Conservation (phyloP, 345 rosid species). For the Populus alba region DNA sequence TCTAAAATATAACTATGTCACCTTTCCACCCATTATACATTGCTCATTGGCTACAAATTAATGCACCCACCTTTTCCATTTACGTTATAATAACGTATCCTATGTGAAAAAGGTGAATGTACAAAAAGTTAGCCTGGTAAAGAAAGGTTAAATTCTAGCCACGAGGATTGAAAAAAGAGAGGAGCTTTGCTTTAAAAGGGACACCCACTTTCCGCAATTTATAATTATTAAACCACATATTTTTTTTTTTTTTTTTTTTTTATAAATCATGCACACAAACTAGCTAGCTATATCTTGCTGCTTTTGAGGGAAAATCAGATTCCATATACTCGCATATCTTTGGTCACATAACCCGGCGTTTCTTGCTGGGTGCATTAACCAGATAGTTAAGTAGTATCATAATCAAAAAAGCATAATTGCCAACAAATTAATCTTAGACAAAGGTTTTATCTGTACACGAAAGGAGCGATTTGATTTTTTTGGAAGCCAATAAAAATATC, state of each 20-base stretch:
- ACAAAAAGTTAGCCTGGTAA: constrained; percentile 12
- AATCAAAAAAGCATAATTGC: constrained; percentile 13
- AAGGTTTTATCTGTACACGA: constrained; percentile 11
- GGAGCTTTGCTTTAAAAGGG: constrained; percentile 58
- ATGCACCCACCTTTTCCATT: neutral
- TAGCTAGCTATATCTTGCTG: constrained; percentile 42
- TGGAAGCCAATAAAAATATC: too few species aligned
- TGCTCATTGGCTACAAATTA: neutral
- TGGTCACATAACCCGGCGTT: constrained; percentile 8
- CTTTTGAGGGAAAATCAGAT: constrained; percentile 60
- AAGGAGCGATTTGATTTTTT: neutral
- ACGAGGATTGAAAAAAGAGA: constrained; percentile 32
- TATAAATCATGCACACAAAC: constrained; percentile 30
- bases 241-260: constrained; percentile 9
- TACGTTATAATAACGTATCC: neutral
- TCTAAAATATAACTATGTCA: too few species aligned
- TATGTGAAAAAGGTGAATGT: constrained; percentile 1
- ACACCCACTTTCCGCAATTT: constrained; percentile 74
- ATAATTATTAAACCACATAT: constrained; percentile 18
- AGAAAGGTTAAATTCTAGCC: constrained; percentile 12
- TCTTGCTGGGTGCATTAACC: constrained; percentile 23
- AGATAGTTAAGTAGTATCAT: constrained; percentile 15
- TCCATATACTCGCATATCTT: constrained; percentile 25
- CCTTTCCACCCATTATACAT: too few species aligned
- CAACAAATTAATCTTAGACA: constrained; percentile 7